Base-by-base conservation (phyloP, 1,139 yeast genomes). In the Starmera stellimalicola region DNA sequence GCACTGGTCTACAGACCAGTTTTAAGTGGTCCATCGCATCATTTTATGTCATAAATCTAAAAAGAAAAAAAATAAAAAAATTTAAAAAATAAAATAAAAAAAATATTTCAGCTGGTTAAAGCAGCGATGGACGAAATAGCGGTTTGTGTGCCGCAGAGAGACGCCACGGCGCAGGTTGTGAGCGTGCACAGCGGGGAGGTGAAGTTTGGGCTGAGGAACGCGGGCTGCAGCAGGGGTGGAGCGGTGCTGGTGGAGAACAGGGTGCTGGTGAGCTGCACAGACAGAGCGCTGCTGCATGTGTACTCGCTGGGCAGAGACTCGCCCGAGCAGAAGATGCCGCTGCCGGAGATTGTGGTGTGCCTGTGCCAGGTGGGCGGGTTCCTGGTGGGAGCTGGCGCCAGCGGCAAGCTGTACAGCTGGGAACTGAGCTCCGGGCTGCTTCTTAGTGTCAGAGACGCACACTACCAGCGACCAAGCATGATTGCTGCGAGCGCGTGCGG, bases 371-470 rank as follows among this genome's bases (percentile, higher is more conserved):
- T 69, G 30, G 81, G 82, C 11, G 84, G 84, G 75, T 58, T 88
- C 26, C 68, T 79, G 9, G 79, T 73, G 3, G 94, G 83, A 42
- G 84, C 87, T 34, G 67, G 91, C 33, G 54, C 64, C 38, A 52
- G 78, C 12, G 98, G 97, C 11, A 72, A 78, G 47, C 46, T 91
- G 16, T 82, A 81, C 50, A 55, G 88, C 4, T 91, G 98, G 97
- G 95, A 84, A 46, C 50, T 85, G 34, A 55, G 68, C n/a, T 78
- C 93, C 4, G 96, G 98, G 2, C 62, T 74, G 31, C 62, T 91
- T 37, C 49, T 88, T 25, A 67, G 73, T 40, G 91, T 77, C 8
- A 75, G 74, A 48, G 91, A 84, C 33, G 80, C 85, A 1, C 98
- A 91, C 59, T 91, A 85, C 56, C 96, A 88, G 56, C 67, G 70